These are phyloP conservation scores for Lachancea lanzarotensis DNA, from an alignment of 805 yeast genomes.

Conservation along the genomic window DNA sequence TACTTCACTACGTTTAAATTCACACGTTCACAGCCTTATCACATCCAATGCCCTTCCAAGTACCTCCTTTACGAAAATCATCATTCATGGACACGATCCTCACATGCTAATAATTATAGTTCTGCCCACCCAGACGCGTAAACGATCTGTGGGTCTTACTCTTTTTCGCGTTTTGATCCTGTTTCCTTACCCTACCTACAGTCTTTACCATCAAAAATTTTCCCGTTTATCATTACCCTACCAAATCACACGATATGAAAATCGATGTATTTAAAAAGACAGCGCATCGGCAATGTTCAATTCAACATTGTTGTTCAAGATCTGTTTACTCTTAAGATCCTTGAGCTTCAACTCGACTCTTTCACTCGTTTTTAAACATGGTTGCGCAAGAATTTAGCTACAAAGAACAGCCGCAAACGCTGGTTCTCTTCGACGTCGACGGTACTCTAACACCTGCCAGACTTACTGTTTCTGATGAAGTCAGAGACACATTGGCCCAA, in stretches of 20 bases:
- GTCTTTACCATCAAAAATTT: neutral
- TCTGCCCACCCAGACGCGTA: neutral
- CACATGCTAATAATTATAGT: too few species aligned
- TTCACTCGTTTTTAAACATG: constrained; percentile 12
- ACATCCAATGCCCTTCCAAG: too few species aligned
- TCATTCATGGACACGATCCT: too few species aligned
- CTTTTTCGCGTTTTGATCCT: neutral
- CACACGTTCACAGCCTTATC: too few species aligned
- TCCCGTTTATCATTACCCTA: neutral
- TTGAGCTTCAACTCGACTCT: neutral
- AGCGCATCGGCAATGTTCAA: neutral
- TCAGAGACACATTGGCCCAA: constrained; percentile 60
- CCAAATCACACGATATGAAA: neutral
- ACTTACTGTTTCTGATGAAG: constrained; percentile 66
- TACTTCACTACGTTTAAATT: too few species aligned
- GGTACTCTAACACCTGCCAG: constrained; percentile 99
- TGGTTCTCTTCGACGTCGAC: constrained; percentile 95
- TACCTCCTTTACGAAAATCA: too few species aligned
- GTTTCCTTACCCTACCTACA: neutral
- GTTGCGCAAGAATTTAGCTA: constrained; percentile 50
- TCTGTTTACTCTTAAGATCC: neutral
- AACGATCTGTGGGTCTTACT: neutral
- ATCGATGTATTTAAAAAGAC: neutral
- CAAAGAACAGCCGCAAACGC: constrained; percentile 75
- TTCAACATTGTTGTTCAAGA: neutral